Base-by-base conservation (phyloP, 352 stramenopile species). In the Blastocystis sp. region DNA sequence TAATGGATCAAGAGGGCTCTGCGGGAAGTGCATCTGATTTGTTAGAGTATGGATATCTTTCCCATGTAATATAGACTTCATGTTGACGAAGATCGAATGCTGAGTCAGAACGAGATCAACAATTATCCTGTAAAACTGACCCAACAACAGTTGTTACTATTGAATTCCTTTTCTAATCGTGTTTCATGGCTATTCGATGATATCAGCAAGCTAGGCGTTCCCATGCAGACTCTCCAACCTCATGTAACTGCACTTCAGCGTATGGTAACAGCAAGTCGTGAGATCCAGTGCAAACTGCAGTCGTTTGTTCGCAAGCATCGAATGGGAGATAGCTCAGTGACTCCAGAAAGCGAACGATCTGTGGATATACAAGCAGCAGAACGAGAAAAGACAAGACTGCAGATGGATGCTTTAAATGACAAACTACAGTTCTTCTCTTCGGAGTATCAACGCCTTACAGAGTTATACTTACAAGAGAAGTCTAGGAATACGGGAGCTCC, bases 261-360 rank as follows among this genome's bases (percentile, higher is more conserved):
- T 3, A 81, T 81, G 70, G 54, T 81, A 27, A 11, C 37, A 17
- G 42, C 70, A 37, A 81, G 70, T 35, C 33, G 70, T 27, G 70
- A 81, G 6, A 62, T 81, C n/a, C 70, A 81, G n/a, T 81, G 40
- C 70, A 60, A 64, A 40, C n/a, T 81, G 35, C 70, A 81, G 70
- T 81, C 70, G 22, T 81, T 60, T 64, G 42, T 51, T 19, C 33
- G 70, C 48, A 81, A 81, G 42, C 70, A 81, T 35, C 30, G 13
- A n/a, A 3, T 13, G n/a, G 53, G 24, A 42, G 70, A 60, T 22
- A 57, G 68, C 27, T 27, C 68, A 5, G 6, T 79, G 40, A 79
- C 68, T 17, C 68, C 68, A 7, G 68, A 79, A 30, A 79, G 68
- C 27, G 54, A 24, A 13, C 35, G 37, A 4, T 33, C 48, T 27